A percentile compares a stretch with the other conserved stretches of the same genome.
phyloP scores from a whole-genome alignment of 345 rosid species.

The Lenwebbia sp. region DNA sequence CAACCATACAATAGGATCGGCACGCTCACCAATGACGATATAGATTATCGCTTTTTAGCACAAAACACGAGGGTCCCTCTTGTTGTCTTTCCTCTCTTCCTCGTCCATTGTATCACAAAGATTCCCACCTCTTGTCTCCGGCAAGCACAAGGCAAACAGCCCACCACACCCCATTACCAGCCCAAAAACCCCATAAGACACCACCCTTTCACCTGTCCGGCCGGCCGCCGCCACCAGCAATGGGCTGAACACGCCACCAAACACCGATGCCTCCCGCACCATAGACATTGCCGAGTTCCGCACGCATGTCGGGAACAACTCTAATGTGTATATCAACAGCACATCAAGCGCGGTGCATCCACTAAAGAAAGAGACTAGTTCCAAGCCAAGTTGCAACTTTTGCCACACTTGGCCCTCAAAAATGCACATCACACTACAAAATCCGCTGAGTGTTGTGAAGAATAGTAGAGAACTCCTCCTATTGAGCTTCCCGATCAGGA shows the following conservation, averaged over 20 bases:
- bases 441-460: slow-evolving; percentile 31
- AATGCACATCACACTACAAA: slow-evolving; percentile 30
- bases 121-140: slow-evolving; percentile 8
- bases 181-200: slow-evolving; percentile 10
- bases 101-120: slow-evolving; percentile 19
- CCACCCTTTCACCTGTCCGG: not conserved
- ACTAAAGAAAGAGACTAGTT: slow-evolving; percentile 44
- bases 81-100: slow-evolving; percentile 4
- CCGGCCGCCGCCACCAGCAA: not conserved
- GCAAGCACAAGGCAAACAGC: slow-evolving; percentile 5
- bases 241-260: slow-evolving; percentile 12
- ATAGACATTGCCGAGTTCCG: slow-evolving; percentile 33
- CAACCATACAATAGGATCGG: not conserved
- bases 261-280: slow-evolving; percentile 24
- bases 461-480: slow-evolving; percentile 27
- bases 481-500: slow-evolving; percentile 30
- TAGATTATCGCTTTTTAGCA: not conserved
- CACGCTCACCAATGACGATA: not conserved
- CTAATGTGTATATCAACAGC: slow-evolving; percentile 32
- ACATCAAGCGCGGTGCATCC: slow-evolving; percentile 37
- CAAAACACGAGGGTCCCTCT: not conserved
- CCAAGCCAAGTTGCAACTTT: slow-evolving; percentile 35
- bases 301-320: slow-evolving; percentile 47
- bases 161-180: slow-evolving; percentile 6
- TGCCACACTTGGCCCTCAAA: slow-evolving; percentile 12